phyloP scores from a whole-genome alignment of 2,329 filamentous ascomycete species.

The Colletotrichum tropicicola region DNA sequence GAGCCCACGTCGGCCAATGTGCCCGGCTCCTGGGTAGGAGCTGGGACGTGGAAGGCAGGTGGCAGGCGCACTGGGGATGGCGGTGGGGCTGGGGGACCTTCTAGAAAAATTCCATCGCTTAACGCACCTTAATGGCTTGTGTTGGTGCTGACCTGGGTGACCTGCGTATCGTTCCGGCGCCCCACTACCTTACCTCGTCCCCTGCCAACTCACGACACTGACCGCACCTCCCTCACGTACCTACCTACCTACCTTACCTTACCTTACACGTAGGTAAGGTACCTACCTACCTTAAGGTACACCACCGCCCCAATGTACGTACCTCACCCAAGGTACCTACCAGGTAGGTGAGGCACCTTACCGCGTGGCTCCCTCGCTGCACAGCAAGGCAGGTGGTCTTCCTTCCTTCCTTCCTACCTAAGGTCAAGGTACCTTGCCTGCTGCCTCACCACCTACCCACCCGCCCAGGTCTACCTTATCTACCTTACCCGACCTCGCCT shows the following conservation, averaged over 20 bases:
- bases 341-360: too few species aligned
- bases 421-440: background rate
- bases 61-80: background rate
- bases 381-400: too few species aligned
- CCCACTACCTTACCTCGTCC: conserved; percentile 16
- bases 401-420: background rate
- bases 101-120: conserved; percentile 28
- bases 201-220: background rate
- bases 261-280: background rate
- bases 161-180: conserved; percentile 14
- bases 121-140: conserved; percentile 6
- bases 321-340: too few species aligned
- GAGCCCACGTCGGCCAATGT: background rate
- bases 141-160: conserved; percentile 7
- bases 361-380: too few species aligned
- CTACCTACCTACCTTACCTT: background rate
- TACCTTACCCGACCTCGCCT: background rate
- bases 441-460: background rate
- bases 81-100: background rate
- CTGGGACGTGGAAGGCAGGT: conserved; percentile 11
- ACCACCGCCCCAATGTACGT: too few species aligned
- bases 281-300: background rate
- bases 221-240: background rate
- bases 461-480: background rate
- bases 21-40: conserved; percentile 4